Conservation (phyloP, 176 grass and related monocot genomes). For the Phoenix roebelenii region DNA sequence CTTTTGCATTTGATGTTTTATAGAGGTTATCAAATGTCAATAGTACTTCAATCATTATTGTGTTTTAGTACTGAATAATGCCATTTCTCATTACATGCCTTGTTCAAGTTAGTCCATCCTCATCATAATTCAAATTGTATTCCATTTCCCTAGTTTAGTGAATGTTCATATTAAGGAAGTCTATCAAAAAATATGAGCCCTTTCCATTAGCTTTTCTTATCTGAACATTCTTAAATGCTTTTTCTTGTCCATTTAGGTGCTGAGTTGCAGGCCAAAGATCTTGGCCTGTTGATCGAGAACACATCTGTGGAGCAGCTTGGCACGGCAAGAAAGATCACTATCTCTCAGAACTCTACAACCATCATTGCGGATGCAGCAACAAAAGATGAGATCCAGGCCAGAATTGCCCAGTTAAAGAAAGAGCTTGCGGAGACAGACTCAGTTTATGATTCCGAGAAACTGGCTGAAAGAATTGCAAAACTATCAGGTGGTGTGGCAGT, state of each 20-base stretch:
- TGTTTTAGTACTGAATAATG: too few relatives aligned
- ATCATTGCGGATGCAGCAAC: slow-evolving; percentile 6
- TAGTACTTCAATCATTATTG: too few relatives aligned
- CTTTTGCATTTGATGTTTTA: too few relatives aligned
- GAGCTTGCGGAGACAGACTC: slow-evolving; percentile 7
- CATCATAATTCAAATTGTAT: too few relatives aligned
- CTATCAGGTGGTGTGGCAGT: slow-evolving; percentile 2
- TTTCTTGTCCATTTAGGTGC: neutral
- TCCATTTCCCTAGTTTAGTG: too few relatives aligned
- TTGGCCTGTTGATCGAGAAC: neutral
- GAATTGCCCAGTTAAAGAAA: slow-evolving; percentile 10
- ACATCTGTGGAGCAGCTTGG: slow-evolving; percentile 6
- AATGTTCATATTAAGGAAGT: too few relatives aligned
- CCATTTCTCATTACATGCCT: too few relatives aligned
- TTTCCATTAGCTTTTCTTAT: too few relatives aligned
- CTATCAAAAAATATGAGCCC: too few relatives aligned
- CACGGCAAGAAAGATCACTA: neutral
- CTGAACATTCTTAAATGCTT: too few relatives aligned
- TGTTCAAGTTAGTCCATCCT: too few relatives aligned
- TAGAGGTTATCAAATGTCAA: too few relatives aligned
- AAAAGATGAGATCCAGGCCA: slow-evolving; percentile 5
- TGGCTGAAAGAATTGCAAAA: slow-evolving; percentile 9
- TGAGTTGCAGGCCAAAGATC: slow-evolving; percentile 7
- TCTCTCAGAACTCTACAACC: slow-evolving; percentile 2
- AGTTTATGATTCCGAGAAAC: slow-evolving; percentile 9